Conservation (phyloP, 1,284 basidiomycete genomes). For the Cutaneotrichosporon cavernicola region DNA sequence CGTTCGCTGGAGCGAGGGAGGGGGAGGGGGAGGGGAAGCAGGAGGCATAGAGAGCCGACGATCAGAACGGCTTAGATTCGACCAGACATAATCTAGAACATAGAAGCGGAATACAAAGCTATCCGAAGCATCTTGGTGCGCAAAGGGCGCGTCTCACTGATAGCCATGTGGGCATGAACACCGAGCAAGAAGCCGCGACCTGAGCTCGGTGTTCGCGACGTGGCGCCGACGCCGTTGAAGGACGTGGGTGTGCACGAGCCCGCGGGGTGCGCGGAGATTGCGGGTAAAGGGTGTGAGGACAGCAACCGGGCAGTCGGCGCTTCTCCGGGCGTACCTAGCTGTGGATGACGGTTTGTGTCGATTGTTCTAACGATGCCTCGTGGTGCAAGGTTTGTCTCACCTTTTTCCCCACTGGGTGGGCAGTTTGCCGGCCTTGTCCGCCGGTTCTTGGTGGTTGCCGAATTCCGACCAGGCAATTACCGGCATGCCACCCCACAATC, state of each 20-base stretch:
- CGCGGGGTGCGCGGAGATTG: conserved; percentile 3
- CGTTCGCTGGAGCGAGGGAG: not conserved
- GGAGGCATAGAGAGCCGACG: not conserved
- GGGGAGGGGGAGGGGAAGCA: not conserved
- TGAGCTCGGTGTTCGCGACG: too few species aligned
- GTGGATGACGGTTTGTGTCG: too few species aligned
- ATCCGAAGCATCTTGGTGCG: too few species aligned
- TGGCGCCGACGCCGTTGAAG: too few species aligned
- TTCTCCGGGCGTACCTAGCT: not conserved
- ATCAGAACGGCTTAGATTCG: too few species aligned
- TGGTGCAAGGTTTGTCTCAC: too few species aligned
- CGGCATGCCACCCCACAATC: not conserved
- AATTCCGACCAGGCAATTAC: not conserved
- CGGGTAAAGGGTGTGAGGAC: not conserved
- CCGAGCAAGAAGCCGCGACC: too few species aligned
- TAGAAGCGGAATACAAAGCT: too few species aligned
- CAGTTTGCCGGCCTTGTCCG: not conserved
- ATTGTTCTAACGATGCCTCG: too few species aligned
- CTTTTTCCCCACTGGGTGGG: not conserved
- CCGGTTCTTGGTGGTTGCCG: not conserved
- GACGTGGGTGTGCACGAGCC: not conserved
- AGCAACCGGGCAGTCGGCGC: not conserved
- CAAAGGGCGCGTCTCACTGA: too few species aligned
- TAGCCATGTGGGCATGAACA: too few species aligned
- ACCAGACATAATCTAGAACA: too few species aligned